Evolutionary conservation across 768 basidiomycete species (phyloP).

Genomic region (Lanmaoa rubissima): DNA sequence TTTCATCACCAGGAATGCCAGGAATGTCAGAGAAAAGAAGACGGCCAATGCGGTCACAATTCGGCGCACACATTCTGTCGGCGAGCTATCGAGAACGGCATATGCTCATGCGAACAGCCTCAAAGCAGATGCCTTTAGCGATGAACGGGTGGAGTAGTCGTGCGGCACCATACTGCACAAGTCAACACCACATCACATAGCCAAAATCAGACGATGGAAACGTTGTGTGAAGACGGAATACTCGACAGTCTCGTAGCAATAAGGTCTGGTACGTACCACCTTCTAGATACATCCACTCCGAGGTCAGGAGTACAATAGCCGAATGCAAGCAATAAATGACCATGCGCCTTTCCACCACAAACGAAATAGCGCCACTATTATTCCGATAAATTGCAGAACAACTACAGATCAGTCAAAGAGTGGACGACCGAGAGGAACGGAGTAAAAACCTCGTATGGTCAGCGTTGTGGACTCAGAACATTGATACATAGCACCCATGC

Average conservation of each 20-base stretch:
- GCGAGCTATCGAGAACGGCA: slow-evolving; percentile 21
- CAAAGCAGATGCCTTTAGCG: neutral
- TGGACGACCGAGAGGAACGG: neutral
- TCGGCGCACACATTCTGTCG: slow-evolving; percentile 4
- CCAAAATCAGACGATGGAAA: slow-evolving; percentile 15
- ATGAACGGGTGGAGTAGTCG: neutral
- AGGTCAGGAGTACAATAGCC: slow-evolving; percentile 2
- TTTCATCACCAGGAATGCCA: slow-evolving; percentile 3
- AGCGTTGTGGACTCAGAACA: slow-evolving; percentile 11
- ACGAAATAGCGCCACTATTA: slow-evolving; percentile 18
- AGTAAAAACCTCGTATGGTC: slow-evolving; percentile 9
- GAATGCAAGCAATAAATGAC: slow-evolving; percentile 9
- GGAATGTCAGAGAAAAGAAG: slow-evolving; percentile 11
- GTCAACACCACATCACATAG: slow-evolving; percentile 1
- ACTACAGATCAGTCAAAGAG: slow-evolving; percentile 3
- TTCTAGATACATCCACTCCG: slow-evolving; percentile 15
- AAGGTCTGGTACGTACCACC: slow-evolving; percentile 14
- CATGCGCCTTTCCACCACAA: slow-evolving; percentile 27
- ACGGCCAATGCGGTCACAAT: slow-evolving; percentile 6
- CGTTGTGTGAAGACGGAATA: neutral
- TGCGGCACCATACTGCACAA: slow-evolving; percentile 16
- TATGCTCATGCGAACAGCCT: slow-evolving; percentile 24
- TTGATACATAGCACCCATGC: slow-evolving; percentile 8
- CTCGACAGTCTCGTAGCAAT: neutral
- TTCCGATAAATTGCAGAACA: slow-evolving; percentile 11